Evolutionary conservation across 2,329 filamentous ascomycete species (phyloP).

Genomic region (Fonsecaea erecta): DNA sequence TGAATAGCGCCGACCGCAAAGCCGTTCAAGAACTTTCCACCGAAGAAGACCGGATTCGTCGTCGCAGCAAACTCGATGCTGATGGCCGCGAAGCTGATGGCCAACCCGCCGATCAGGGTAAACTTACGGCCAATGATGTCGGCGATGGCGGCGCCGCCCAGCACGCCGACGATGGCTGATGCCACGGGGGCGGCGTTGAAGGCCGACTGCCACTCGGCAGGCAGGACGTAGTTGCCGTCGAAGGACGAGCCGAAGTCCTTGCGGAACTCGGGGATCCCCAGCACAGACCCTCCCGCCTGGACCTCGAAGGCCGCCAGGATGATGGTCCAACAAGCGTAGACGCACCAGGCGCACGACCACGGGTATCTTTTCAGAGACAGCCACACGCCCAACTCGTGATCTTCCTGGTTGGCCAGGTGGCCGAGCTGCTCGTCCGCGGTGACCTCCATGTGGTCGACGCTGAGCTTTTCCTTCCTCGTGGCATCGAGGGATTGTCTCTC

Average conservation of each 20-base stretch:
- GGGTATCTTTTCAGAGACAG: constrained; percentile 37
- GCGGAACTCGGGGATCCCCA: constrained; percentile 61
- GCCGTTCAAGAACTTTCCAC: constrained; percentile 53
- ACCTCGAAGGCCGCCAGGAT: constrained; percentile 56
- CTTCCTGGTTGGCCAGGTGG: background rate
- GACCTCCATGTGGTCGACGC: constrained; percentile 3
- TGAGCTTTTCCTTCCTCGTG: background rate
- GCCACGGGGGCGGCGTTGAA: constrained; percentile 45
- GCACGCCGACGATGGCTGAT: constrained; percentile 10
- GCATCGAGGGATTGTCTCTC: background rate
- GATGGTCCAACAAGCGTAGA: constrained; percentile 23
- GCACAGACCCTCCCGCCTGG: constrained; percentile 66
- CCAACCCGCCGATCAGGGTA: constrained; percentile 32
- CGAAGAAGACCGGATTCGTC: constrained; percentile 47
- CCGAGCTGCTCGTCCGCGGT: background rate
- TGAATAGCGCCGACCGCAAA: constrained; percentile 54
- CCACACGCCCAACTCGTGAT: constrained; percentile 47
- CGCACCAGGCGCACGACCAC: constrained; percentile 18
- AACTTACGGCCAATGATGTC: constrained; percentile 48
- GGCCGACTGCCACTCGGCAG: constrained; percentile 56
- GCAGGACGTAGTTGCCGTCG: constrained; percentile 49
- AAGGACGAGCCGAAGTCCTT: constrained; percentile 59
- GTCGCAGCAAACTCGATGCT: constrained; percentile 44
- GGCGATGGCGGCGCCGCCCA: constrained; percentile 46
- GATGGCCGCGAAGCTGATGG: constrained; percentile 37